Conservation (phyloP, 1,139 yeast genomes). For the Taphrina communis region DNA sequence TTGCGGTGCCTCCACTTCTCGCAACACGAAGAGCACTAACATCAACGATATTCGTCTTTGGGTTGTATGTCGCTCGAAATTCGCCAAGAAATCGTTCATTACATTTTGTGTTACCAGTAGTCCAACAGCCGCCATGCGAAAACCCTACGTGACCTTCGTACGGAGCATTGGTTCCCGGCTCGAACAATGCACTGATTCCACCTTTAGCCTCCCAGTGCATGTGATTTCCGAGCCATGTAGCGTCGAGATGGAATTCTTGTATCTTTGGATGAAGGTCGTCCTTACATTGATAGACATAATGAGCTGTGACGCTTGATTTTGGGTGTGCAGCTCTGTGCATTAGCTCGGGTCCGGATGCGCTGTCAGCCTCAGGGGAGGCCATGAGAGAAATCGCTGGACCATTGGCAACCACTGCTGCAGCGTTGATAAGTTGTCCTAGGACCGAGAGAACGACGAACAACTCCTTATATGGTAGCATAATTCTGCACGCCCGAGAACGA, state of each 20-base stretch:
- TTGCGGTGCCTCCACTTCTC: slow-evolving; percentile 1
- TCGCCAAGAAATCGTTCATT: not conserved
- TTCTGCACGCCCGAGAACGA: too few relatives aligned
- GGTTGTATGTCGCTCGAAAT: slow-evolving; percentile 6
- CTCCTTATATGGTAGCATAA: too few relatives aligned
- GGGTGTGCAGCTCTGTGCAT: not conserved
- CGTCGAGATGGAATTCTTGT: not conserved
- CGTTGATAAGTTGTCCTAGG: not conserved
- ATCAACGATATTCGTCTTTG: not conserved
- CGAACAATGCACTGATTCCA: not conserved
- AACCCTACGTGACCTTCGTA: slow-evolving; percentile 12
- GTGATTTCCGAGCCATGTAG: not conserved
- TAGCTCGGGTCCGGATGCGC: not conserved
- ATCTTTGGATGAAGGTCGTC: not conserved
- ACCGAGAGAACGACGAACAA: not conserved
- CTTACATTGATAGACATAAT: slow-evolving; percentile 4
- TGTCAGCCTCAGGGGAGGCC: not conserved
- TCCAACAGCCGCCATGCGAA: not conserved
- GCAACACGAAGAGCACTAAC: not conserved
- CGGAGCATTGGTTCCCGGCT: not conserved
- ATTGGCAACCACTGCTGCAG: not conserved
- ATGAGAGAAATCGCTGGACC: not conserved
- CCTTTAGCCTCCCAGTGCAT: not conserved
- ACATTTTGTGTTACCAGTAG: not conserved
- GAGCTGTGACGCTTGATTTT: slow-evolving; percentile 5